Base-by-base conservation (phyloP, 371 early-diverging fungal species). In the Basidiobolus meristosporus region DNA sequence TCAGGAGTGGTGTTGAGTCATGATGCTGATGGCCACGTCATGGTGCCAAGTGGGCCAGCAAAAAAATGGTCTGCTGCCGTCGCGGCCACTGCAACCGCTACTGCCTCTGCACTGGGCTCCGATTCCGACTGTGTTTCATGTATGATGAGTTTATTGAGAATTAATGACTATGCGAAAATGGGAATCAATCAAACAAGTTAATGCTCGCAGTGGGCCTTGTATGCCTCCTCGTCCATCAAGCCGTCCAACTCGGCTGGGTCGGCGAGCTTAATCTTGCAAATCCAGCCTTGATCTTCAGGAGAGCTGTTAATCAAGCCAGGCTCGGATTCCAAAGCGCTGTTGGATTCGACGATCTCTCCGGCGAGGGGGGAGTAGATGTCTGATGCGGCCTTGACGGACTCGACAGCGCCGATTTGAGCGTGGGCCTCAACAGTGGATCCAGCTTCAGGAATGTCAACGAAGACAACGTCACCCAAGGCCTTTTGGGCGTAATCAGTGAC, bases 391-490 rank as follows among this genome's bases (percentile, higher is more conserved):
- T 96, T 96, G 51, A 96, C 96, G 32, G 82, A 80, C 59, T 96
- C 96, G 42, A 96, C 85, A 26, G 82, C 79, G 43, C 84, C 87
- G 28, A 90, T 65, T 26, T 26, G 26, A 26, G 26, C 26, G 26
- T 26, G 3, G 50, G 54, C 53, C 18, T 71, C 85, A 78, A 56
- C 26, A 46, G 77, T 86, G 28, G 72, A 71, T 46, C 55, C 46
- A 55, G 70, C 56, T 9, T 26, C 26, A 67, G 70, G 26, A 9
- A 26, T 56, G 59, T 93, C 93, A 31, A 82, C 84, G 52, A 68
- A 96, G 40, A 96, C 97, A 37, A 96, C 82, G 50, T 96, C 97
- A 46, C 97, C 97, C 31, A 96, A 76, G 14, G 78, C 69, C 45
- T 72, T 66, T 57, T 84, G 86, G 35, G 97, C 97, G 50, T 82